Percentiles rank a stretch among this genome's conserved stretches.
These are phyloP conservation scores for Heterobasidion annosum DNA, from an alignment of 1,284 basidiomycete genomes.

Conservation along the genomic window DNA sequence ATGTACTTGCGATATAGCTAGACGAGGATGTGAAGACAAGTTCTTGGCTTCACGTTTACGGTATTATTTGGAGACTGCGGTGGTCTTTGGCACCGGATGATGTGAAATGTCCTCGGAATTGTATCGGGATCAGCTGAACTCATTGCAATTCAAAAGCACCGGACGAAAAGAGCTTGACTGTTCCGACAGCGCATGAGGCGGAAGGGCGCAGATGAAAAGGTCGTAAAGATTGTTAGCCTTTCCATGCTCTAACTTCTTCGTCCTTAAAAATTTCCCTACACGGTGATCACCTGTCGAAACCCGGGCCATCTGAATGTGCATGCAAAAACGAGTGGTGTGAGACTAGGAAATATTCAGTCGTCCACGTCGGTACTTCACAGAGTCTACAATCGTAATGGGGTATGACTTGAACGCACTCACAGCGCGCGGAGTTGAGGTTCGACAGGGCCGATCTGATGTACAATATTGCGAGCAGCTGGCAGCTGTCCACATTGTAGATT, in stretches of 20 bases:
- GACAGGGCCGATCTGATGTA: background rate
- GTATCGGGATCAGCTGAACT: background rate
- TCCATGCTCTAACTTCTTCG: background rate
- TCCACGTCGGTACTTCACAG: no score
- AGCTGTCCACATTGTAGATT: background rate
- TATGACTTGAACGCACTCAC: background rate
- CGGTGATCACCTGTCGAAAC: background rate
- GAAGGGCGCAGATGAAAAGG: background rate
- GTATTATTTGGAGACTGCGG: background rate
- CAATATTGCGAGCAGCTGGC: background rate
- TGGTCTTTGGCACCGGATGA: background rate
- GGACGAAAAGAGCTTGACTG: background rate
- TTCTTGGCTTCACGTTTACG: background rate
- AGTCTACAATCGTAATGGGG: no score
- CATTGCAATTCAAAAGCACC: background rate
- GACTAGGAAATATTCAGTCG: no score
- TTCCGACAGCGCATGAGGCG: background rate
- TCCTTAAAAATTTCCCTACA: background rate
- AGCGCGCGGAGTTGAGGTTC: background rate
- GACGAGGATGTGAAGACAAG: background rate
- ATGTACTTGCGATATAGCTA: background rate
- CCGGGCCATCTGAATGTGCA: no score
- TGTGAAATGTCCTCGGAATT: background rate
- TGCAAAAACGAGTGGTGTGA: no score
- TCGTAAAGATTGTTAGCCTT: background rate